Evolutionary conservation across 2,329 filamentous ascomycete genomes (phyloP), one percentile per base, ranked within the genome.

Genomic region (Fonsecaea pugnacius): DNA sequence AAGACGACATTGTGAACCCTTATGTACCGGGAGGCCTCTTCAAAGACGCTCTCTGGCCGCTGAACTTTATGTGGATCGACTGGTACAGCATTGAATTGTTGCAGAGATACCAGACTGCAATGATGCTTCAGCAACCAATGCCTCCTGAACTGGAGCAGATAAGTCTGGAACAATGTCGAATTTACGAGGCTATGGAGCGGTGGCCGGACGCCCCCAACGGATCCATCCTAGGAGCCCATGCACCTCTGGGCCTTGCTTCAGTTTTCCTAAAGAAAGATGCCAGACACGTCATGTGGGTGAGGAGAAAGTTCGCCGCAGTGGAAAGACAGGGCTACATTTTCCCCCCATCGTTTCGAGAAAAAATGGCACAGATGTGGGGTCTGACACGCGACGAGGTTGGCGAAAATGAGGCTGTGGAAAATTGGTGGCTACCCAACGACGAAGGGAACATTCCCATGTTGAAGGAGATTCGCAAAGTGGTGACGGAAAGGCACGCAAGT

Each of bases 371-470:
- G 53, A 76, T 91, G 27, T 96, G 95, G 83, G 62, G 61, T 6
- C 21, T 70, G 52, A 67, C 67, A 4, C 57, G 53, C 36, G 60
- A 63, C 12, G 82, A 85, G 65, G 85, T 91, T 50, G 66, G 64
- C 33, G 65, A 67, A 48, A 57, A 63, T 18, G 84, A 86, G 14
- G 87, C 88, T 21, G 87, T 92, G 59, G 85, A 86, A 51, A 83
- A 89, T 63, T 97, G 92, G 91, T 99, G 95, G 95, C 84, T 97
- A 2, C 91, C 92, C 2, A 85, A 95, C 74, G 86, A 91, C 67
- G 90, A 94, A 78, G 87, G 86, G 1, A 90, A 90, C 71, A 89
- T 86, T 10, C 85, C 86, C 0, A 85, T 96, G 48, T 83, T 97
- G 60, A 88, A 88, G 58, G 89, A 85, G 60, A 88, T 96, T 66